phyloP scores from a whole-genome alignment of 345 rosid species.

The Sisymbrium irio region DNA sequence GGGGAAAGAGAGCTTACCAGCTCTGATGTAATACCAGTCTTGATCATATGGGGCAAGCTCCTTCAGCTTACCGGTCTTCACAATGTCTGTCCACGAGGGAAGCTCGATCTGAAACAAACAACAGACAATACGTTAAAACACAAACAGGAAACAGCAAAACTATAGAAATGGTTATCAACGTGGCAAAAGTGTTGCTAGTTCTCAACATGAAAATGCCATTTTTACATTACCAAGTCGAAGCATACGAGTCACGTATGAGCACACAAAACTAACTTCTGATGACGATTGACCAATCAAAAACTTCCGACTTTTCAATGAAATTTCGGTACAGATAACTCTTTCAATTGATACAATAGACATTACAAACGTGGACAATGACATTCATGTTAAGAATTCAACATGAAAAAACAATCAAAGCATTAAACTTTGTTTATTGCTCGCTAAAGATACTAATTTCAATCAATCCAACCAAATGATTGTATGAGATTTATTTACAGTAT shows the following conservation, averaged over 20 bases:
- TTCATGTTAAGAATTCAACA: too few relatives aligned
- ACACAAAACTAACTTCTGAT: too few relatives aligned
- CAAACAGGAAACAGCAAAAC: background rate
- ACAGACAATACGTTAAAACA: background rate
- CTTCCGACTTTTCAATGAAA: too few relatives aligned
- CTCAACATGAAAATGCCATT: too few relatives aligned
- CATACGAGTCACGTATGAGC: too few relatives aligned
- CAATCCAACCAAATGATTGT: background rate
- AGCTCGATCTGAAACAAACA: conserved; percentile 62
- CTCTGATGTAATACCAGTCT: conserved; percentile 83
- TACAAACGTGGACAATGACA: too few relatives aligned
- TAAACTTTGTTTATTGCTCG: too few relatives aligned
- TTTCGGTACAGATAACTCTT: too few relatives aligned
- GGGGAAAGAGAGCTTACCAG: conserved; percentile 42
- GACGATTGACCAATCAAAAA: too few relatives aligned
- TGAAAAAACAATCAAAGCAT: too few relatives aligned
- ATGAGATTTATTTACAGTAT: background rate
- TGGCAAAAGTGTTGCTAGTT: background rate
- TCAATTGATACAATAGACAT: too few relatives aligned
- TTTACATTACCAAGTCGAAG: too few relatives aligned
- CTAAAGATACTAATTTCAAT: background rate
- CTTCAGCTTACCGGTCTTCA: conserved; percentile 71
- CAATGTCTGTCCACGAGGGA: conserved; percentile 86
- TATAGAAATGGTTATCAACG: background rate
- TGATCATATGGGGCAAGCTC: conserved; percentile 96